Conservation (phyloP, 257 asterid genomes). For the Sherardia arvensis region DNA sequence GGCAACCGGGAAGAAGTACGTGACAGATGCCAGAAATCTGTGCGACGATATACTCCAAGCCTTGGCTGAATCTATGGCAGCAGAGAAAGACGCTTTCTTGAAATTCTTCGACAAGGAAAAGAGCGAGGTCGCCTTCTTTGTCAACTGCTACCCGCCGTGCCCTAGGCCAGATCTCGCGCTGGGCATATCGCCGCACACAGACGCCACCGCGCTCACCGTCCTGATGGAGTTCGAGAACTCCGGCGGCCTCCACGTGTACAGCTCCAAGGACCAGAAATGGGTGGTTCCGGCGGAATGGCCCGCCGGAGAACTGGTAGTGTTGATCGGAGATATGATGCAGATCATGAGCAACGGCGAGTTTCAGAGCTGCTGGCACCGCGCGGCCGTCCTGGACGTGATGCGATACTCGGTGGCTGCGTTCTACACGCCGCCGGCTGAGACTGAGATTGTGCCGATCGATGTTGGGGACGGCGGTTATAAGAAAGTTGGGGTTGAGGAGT, state of each 20-base stretch:
- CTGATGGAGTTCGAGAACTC: constrained; percentile 28
- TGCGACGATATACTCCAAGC: constrained; percentile 27
- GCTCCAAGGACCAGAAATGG: constrained; percentile 36
- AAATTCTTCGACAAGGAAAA: constrained; percentile 18
- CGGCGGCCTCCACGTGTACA: too few relatives aligned
- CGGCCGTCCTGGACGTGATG: too few relatives aligned
- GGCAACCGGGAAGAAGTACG: too few relatives aligned
- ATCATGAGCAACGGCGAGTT: too few relatives aligned
- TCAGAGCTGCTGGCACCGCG: too few relatives aligned
- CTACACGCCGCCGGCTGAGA: too few relatives aligned
- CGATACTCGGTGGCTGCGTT: too few relatives aligned
- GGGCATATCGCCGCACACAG: constrained; percentile 38
- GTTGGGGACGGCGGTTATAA: too few relatives aligned
- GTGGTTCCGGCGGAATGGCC: constrained; percentile 32
- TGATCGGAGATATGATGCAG: too few relatives aligned
- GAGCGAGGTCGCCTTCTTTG: constrained; percentile 27
- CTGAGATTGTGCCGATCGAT: too few relatives aligned
- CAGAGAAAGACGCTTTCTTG: constrained; percentile 17
- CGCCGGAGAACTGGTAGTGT: constrained; percentile 23
- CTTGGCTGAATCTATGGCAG: constrained; percentile 21
- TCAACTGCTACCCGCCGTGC: constrained; percentile 43
- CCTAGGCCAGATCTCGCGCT: constrained; percentile 33
- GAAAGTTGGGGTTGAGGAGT: too few relatives aligned
- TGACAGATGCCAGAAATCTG: too few relatives aligned
- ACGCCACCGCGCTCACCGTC: constrained; percentile 31